A percentile compares a stretch with the other conserved stretches of the same genome.
phyloP scores from a whole-genome alignment of 805 yeast genomes.

The Groenewaldozyma tartarivorans region DNA sequence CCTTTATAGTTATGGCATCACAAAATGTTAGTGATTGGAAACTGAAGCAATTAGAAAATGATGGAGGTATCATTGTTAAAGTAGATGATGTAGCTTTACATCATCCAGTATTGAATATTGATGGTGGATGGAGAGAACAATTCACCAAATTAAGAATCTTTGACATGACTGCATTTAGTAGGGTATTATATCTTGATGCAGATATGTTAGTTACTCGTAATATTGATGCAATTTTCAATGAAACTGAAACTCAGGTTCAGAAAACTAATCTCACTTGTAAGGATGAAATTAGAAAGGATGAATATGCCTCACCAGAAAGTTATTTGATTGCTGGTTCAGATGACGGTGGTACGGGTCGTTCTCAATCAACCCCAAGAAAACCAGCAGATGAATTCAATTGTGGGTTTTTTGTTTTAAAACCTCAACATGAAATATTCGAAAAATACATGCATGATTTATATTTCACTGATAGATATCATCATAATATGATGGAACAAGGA shows the following conservation, averaged over 20 bases:
- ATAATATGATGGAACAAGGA: conserved; percentile 9
- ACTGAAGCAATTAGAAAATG: conserved; percentile 6
- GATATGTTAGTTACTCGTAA: conserved; percentile 8
- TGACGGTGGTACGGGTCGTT: conserved; percentile 4
- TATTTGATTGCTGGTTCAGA: conserved; percentile 11
- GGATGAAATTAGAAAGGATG: conserved; percentile 9
- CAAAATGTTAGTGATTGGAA: conserved; percentile 6
- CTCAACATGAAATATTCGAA: conserved; percentile 2
- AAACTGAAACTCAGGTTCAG: conserved; percentile 5
- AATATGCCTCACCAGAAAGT: conserved; percentile 4
- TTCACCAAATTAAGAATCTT: conserved; percentile 9
- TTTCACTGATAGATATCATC: conserved; percentile 5
- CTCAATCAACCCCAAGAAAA: conserved; percentile 6
- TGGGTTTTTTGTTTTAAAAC: conserved; percentile 9
- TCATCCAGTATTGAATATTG: neutral
- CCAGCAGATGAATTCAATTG: conserved; percentile 9
- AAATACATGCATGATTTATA: conserved; percentile 5
- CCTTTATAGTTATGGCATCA: conserved; percentile 9
- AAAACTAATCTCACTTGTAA: neutral
- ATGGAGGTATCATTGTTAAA: conserved; percentile 7
- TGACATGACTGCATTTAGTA: conserved; percentile 6
- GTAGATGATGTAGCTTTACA: conserved; percentile 4
- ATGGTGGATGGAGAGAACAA: conserved; percentile 8
- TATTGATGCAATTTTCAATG: conserved; percentile 8
- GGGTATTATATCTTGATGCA: conserved; percentile 9